Conservation (phyloP, 306 rosid species). For the Medicago ruthenica region DNA sequence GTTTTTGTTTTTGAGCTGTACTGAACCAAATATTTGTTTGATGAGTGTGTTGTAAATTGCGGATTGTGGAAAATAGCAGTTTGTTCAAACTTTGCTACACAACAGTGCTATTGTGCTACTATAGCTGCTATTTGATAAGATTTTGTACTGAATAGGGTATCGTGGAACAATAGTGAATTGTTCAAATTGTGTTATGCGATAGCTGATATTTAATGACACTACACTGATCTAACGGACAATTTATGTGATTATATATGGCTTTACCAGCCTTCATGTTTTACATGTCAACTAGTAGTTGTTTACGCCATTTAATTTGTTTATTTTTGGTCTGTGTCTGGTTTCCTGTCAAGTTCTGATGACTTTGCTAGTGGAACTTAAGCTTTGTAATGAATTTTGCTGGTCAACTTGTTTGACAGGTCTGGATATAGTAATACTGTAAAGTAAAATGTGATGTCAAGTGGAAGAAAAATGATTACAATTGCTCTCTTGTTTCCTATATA, state of each 20-base stretch:
- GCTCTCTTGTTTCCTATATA: background rate
- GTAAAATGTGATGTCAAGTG: background rate
- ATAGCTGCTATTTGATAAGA: background rate
- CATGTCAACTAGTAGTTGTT: slow-evolving; percentile 1
- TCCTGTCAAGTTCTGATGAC: background rate
- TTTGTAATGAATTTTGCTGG: slow-evolving; percentile 20
- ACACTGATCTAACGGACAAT: too few relatives aligned
- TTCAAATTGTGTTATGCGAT: background rate
- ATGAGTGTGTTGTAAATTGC: background rate
- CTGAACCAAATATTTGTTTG: background rate
- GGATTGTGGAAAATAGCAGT: background rate
- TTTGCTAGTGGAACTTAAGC: slow-evolving; percentile 8
- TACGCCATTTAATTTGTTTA: background rate
- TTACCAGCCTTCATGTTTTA: background rate
- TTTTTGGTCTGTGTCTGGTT: background rate
- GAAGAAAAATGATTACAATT: background rate
- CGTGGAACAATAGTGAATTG: background rate
- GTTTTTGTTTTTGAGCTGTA: background rate
- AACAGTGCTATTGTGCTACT: too few relatives aligned
- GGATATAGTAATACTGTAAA: background rate
- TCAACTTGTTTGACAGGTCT: background rate
- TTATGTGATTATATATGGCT: too few relatives aligned
- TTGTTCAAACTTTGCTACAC: background rate
- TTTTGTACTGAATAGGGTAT: background rate
- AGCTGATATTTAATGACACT: background rate